A percentile compares a stretch with the other conserved stretches of the same genome.
These are phyloP conservation scores for Yamadazyma aaseri DNA, from an alignment of 1,139 yeast genomes.

Conservation along the genomic window DNA sequence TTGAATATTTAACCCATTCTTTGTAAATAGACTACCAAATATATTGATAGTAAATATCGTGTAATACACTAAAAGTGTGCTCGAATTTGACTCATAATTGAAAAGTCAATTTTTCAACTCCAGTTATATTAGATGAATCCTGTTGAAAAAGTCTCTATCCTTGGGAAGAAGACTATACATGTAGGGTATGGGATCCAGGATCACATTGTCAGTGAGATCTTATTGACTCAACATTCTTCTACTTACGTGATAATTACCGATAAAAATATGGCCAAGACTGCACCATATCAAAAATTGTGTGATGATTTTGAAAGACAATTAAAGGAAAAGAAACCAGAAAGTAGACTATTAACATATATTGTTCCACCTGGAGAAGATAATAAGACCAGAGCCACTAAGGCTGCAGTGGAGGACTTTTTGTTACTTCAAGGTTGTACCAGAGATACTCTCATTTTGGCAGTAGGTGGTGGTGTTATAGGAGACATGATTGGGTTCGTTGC, in stretches of 20 bases:
- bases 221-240: conserved; percentile 67
- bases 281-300: conserved; percentile 50
- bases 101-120: too few relatives aligned
- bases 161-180: conserved; percentile 84
- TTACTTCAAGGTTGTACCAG: conserved; percentile 88
- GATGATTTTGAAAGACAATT: conserved; percentile 33
- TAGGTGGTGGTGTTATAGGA: conserved; percentile 99
- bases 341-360: conserved; percentile 69
- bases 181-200: conserved; percentile 82
- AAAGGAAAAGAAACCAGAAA: conserved; percentile 32
- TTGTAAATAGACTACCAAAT: too few relatives aligned
- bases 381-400: conserved; percentile 87
- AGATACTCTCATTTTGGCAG: conserved; percentile 91
- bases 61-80: too few relatives aligned
- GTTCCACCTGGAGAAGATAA: conserved; percentile 94
- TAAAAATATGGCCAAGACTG: conserved; percentile 69
- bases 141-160: conserved; percentile 60
- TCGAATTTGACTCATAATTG: too few relatives aligned
- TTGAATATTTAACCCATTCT: conserved; percentile 21
- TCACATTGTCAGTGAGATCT: conserved; percentile 72
- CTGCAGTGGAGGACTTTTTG: conserved; percentile 88
- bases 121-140: conserved; percentile 23
- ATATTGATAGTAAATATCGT: too few relatives aligned
- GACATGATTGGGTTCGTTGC: conserved; percentile 99
- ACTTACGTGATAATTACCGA: conserved; percentile 93